Evolutionary conservation across 2,329 filamentous ascomycete species (phyloP).

Genomic region (Scedosporium dehoogii): DNA sequence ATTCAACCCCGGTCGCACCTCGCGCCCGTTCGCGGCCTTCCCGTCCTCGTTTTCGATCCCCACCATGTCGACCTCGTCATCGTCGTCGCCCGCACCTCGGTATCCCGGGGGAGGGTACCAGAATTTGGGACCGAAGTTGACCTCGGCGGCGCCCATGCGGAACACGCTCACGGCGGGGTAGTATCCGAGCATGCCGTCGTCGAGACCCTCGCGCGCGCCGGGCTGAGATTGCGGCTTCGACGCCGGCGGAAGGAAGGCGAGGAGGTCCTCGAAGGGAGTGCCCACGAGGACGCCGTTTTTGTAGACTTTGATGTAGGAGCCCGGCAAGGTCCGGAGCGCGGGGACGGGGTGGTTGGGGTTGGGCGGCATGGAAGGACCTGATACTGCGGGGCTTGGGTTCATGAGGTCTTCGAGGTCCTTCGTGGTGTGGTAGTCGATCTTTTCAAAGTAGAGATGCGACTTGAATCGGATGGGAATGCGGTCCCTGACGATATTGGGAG

Average conservation of each 20-base stretch:
- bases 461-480: constrained; percentile 93
- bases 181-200: constrained; percentile 93
- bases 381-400: constrained; percentile 50
- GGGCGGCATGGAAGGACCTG: constrained; percentile 37
- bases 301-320: constrained; percentile 79
- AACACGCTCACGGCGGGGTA: constrained; percentile 91
- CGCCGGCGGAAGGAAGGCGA: constrained; percentile 85
- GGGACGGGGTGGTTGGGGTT: constrained; percentile 63
- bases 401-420: constrained; percentile 83
- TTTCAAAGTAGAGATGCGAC: constrained; percentile 86
- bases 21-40: constrained; percentile 15
- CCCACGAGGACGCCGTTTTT: constrained; percentile 86
- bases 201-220: constrained; percentile 74
- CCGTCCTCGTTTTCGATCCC: constrained; percentile 29
- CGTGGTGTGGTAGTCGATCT: constrained; percentile 76
- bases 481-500: constrained; percentile 81
- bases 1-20: constrained; percentile 16
- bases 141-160: constrained; percentile 78
- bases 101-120: constrained; percentile 70
- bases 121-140: constrained; percentile 90
- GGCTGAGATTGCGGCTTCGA: constrained; percentile 62
- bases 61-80: constrained; percentile 24
- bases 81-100: constrained; percentile 25
- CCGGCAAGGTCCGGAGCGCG: constrained; percentile 75
- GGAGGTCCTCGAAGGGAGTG: constrained; percentile 75